Evolutionary conservation across 352 stramenopile species (phyloP).

Genomic region (Pythium chondricola): DNA sequence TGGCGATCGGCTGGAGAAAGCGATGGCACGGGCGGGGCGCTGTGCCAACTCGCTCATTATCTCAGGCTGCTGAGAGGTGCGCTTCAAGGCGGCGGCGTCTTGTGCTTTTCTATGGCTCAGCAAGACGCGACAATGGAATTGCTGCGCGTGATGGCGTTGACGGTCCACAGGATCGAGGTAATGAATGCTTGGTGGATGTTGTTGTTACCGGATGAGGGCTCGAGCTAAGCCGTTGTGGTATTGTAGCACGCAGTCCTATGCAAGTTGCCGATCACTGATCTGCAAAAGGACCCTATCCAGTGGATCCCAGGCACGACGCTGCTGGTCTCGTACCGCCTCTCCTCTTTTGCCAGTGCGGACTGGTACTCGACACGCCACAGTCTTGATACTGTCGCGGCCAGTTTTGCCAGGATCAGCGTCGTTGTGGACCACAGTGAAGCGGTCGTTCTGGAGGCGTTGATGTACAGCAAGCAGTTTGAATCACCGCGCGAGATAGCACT

Average conservation of each 20-base stretch:
- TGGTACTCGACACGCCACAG: not conserved
- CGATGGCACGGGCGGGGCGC: too few species aligned
- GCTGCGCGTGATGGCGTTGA: slow-evolving; percentile 5
- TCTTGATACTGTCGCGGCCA: slow-evolving; percentile 2
- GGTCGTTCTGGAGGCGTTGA: slow-evolving; percentile 9
- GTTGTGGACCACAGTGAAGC: not conserved
- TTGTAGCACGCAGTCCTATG: slow-evolving; percentile 12
- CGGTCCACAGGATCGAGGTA: slow-evolving; percentile 18
- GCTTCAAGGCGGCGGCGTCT: slow-evolving; percentile 14
- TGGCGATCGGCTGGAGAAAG: too few species aligned
- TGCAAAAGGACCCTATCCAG: slow-evolving; percentile 9
- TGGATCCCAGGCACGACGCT: slow-evolving; percentile 20
- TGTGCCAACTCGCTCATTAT: slow-evolving; percentile 18
- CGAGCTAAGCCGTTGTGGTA: too few species aligned
- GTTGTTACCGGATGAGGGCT: too few species aligned
- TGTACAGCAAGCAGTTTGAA: slow-evolving; percentile 14
- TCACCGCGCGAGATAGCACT: slow-evolving; percentile 6
- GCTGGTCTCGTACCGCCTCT: slow-evolving; percentile 7
- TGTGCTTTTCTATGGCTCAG: slow-evolving; percentile 14
- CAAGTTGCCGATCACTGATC: slow-evolving; percentile 11
- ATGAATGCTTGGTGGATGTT: too few species aligned
- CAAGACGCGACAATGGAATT: slow-evolving; percentile 3
- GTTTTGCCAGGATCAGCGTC: slow-evolving; percentile 3
- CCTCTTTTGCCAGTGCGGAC: not conserved
- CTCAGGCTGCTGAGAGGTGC: slow-evolving; percentile 35